Evolutionary conservation across 75 land plant genomes (phyloP), one percentile per base, ranked within the genome.

Genomic region (Pinus taeda): DNA sequence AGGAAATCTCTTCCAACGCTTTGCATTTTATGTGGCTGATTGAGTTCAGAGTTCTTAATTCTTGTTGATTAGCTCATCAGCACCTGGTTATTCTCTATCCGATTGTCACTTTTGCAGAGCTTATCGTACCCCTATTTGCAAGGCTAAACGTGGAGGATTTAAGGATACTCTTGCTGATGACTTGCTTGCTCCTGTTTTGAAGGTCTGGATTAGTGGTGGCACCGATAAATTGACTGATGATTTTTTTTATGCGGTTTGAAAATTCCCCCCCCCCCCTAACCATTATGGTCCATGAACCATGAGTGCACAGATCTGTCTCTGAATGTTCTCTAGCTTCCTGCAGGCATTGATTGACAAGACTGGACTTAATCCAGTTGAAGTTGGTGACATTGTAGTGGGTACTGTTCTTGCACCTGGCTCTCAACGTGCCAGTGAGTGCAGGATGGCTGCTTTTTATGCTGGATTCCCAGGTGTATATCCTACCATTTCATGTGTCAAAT

Each of bases 381-480:
- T 95, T 79, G 95, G 95, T 57, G 98, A 95, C 74, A 93, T 95
- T 81, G 98, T 95, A 78, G 93, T 95, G 26, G 98, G 98, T 11
- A 85, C 89, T 15, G 97, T 96, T 0, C 76, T 96, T 59, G 99
- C 97, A 12, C 99, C 97, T 70, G 99, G 99, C 33, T 82, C 97
- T 37, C 97, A 93, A 58, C 86, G 99, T 71, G 99, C 97, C 30
- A 92, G 76, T 73, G 99, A 94, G 75, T 96, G 99, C 73, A 87
- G 99, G 72, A 92, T 92, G 93, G 99, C 97, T 73, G 89, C 99
- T 22, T 96, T 96, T 70, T 96, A 92, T 85, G 97, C 97, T 67
- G 99, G 99, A 39, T 93, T 96, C 79, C 99, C 99, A 80, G 96
- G 98, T 93, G 82, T 45, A 9, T 42, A 60, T 24, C 3, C 8